phyloP scores from a whole-genome alignment of 2,329 filamentous ascomycete genomes.

The Penicillium sp. region DNA sequence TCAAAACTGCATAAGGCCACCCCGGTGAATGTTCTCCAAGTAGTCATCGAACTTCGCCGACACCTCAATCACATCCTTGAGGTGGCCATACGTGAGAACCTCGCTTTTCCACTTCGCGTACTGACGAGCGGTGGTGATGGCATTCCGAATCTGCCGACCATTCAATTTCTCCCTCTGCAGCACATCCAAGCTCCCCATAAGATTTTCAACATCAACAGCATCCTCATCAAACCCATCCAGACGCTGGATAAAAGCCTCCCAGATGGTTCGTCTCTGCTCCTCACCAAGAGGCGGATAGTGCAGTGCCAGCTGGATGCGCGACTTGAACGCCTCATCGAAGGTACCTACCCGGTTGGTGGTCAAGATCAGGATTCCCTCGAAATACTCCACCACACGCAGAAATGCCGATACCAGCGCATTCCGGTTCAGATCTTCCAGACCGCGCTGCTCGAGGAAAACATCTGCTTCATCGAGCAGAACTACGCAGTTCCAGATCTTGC shows the following conservation, averaged over 20 bases:
- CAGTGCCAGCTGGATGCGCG: conserved; percentile 11
- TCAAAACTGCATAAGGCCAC: background rate
- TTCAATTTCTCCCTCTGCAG: conserved; percentile 15
- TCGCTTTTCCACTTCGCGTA: conserved; percentile 12
- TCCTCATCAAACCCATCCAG: background rate
- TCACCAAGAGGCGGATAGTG: conserved; percentile 8
- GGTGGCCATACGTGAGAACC: conserved; percentile 10
- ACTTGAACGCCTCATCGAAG: conserved; percentile 15
- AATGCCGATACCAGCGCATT: conserved; percentile 23
- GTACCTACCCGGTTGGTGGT: conserved; percentile 18
- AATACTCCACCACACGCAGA: conserved; percentile 22
- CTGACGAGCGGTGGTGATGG: conserved; percentile 13
- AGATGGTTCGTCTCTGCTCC: conserved; percentile 4
- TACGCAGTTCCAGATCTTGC: conserved; percentile 9
- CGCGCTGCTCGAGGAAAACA: conserved; percentile 12
- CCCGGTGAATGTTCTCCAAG: background rate
- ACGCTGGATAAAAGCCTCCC: background rate
- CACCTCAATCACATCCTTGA: conserved; percentile 19
- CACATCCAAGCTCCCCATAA: conserved; percentile 7
- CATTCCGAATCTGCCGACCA: conserved; percentile 15
- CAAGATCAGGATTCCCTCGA: conserved; percentile 20
- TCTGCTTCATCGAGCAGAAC: conserved; percentile 13
- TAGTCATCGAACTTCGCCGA: conserved; percentile 11
- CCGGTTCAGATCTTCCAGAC: conserved; percentile 10
- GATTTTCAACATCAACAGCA: conserved; percentile 9